A percentile compares a stretch with the other conserved stretches of the same genome.
phyloP scores from a whole-genome alignment of 176 grass and related monocot genomes.

The bread wheat (Triticum aestivum) region IWGSC_CS_RefSeq_v2.1 NC_057802.1:220092578-220093077 shows the following conservation, averaged over 20 bases:
- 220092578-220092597: slow-evolving; percentile 71
- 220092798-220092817: neutral
- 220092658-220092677: neutral
- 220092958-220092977: neutral
- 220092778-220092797: neutral
- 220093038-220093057: neutral
- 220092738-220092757: neutral
- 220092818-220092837: neutral
- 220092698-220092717: slow-evolving; percentile 10
- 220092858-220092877: neutral
- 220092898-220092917: neutral
- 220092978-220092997: neutral
- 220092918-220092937: neutral
- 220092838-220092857: neutral
- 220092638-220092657: neutral
- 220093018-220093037: neutral
- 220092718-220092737: neutral
- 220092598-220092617: slow-evolving; percentile 15
- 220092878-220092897: neutral
- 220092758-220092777: neutral
- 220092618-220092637: slow-evolving; percentile 23
- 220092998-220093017: neutral
- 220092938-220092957: neutral
- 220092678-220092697: neutral
- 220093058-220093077: neutral